A percentile compares a stretch with the other conserved stretches of the same genome.
These are phyloP conservation scores for Nepenthes gracilis DNA, from an alignment of 148 eudicot species.

Conservation along the genomic window DNA sequence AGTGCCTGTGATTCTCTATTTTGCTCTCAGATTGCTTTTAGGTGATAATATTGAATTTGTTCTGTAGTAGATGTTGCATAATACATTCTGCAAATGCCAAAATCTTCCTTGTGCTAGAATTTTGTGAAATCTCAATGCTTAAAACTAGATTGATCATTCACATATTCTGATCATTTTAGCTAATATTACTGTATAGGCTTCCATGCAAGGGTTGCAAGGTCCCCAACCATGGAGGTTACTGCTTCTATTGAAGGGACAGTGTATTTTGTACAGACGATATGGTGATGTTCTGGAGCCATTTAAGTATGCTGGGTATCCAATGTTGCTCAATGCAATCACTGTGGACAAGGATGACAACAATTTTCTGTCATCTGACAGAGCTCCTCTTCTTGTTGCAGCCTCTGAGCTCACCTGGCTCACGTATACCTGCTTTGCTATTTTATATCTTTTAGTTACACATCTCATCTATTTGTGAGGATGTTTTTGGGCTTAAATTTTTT, in stretches of 20 bases:
- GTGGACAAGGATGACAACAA: conserved; percentile 89
- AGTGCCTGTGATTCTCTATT: too few relatives aligned
- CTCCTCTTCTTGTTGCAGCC: conserved; percentile 88
- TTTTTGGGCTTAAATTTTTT: neutral
- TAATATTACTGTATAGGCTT: conserved; percentile 49
- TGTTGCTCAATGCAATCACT: conserved; percentile 89
- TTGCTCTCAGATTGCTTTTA: too few relatives aligned
- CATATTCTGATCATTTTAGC: conserved; percentile 1
- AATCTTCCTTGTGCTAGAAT: too few relatives aligned
- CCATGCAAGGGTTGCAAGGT: conserved; percentile 99
- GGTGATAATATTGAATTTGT: too few relatives aligned
- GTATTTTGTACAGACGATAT: conserved; percentile 84
- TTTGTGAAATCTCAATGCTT: too few relatives aligned
- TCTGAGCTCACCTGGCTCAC: conserved; percentile 97
- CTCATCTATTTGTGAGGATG: neutral
- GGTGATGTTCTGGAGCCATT: conserved; percentile 89
- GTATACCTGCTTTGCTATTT: conserved; percentile 25
- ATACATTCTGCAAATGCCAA: too few relatives aligned
- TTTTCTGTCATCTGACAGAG: conserved; percentile 83
- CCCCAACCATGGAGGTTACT: conserved; percentile 94
- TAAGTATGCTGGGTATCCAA: conserved; percentile 97
- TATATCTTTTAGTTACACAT: neutral
- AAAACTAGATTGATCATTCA: neutral
- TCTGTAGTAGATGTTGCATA: too few relatives aligned
- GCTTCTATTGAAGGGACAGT: conserved; percentile 91